Evolutionary conservation across 768 basidiomycete species (phyloP), one percentile per base, ranked within the genome.

Genomic region (Cystofilobasidium bisporidii): DNA sequence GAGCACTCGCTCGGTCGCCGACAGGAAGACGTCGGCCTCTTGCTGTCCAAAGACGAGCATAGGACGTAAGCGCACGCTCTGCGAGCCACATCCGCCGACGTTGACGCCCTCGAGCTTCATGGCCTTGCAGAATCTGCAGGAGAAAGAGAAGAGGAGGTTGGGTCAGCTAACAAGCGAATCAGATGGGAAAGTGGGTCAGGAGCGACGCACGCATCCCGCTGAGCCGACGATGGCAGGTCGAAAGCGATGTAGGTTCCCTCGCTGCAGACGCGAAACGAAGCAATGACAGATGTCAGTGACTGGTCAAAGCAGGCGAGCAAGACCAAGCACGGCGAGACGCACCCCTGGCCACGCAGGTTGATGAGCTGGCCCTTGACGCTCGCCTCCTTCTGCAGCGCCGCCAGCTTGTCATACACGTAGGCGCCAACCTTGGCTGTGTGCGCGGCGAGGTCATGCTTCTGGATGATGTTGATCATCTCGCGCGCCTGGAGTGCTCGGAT

Each of bases 211-310:
- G 28, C 22, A 65, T 80, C 79, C 36, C 79, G 63, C 66, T 67
- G 32, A 0, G 59, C 67, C 0, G 76, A 45, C n/a, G 65, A 65
- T 26, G 63, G 67, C 38, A 76, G 70, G 70, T 80, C 79, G 72
- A 75, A 80, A 10, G 78, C 73, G 65, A 79, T 73, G 70, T 77
- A 79, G 9, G 78, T 79, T 0, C 79, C 79, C 38, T 73, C 63
- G 8, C 53, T 56, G 53, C 20, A 47, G 45, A 47, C 6, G 4
- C 20, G 47, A 48, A n/a, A 12, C 47, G 47, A 5, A 3, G 5
- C 6, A n/a, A n/a, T n/a, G 10, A 24, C 8, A 6, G 22, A n/a
- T n/a, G n/a, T n/a, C n/a, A n/a, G n/a, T n/a, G n/a, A n/a, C n/a
- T n/a, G n/a, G n/a, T n/a, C n/a, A n/a, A n/a, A n/a, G n/a, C n/a